phyloP scores from a whole-genome alignment of 495 filamentous ascomycete genomes.

The Penicillium roqueforti region DNA sequence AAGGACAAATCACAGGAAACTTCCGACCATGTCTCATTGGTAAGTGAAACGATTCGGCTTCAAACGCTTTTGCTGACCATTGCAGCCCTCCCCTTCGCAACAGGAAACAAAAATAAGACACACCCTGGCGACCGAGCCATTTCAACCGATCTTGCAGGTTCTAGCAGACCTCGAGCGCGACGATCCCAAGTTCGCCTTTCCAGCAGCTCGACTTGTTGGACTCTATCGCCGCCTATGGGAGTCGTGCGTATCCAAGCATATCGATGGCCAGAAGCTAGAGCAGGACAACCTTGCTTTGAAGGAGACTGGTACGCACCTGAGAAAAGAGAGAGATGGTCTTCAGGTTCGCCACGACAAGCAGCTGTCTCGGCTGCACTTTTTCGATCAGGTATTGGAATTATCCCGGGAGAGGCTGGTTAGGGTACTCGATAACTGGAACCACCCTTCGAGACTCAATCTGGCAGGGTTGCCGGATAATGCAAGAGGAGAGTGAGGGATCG shows the following conservation, averaged over 20 bases:
- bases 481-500: slow-evolving; percentile 1
- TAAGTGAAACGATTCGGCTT: neutral
- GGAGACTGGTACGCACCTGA: slow-evolving; percentile 2
- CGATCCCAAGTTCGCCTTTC: slow-evolving; percentile 4
- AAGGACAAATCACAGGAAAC: neutral
- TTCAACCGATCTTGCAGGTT: neutral
- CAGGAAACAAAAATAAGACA: slow-evolving; percentile 1
- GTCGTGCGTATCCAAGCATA: slow-evolving; percentile 4
- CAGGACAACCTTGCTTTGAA: slow-evolving; percentile 1
- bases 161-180: slow-evolving; percentile 4
- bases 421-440: slow-evolving; percentile 6
- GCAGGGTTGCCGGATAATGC: neutral
- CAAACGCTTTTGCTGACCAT: neutral
- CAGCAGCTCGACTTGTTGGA: neutral
- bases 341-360: slow-evolving; percentile 12
- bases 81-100: neutral
- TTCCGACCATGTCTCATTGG: slow-evolving; percentile 1
- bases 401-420: slow-evolving; percentile 1
- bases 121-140: neutral
- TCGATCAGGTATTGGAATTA: slow-evolving; percentile 4
- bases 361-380: slow-evolving; percentile 3
- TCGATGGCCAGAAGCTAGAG: slow-evolving; percentile 3
- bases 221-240: slow-evolving; percentile 1
- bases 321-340: slow-evolving; percentile 8
- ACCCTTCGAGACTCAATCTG: slow-evolving; percentile 6